Evolutionary conservation across 2,329 filamentous ascomycete species (phyloP).

Genomic region (Sclerotiophoma versabilis): DNA sequence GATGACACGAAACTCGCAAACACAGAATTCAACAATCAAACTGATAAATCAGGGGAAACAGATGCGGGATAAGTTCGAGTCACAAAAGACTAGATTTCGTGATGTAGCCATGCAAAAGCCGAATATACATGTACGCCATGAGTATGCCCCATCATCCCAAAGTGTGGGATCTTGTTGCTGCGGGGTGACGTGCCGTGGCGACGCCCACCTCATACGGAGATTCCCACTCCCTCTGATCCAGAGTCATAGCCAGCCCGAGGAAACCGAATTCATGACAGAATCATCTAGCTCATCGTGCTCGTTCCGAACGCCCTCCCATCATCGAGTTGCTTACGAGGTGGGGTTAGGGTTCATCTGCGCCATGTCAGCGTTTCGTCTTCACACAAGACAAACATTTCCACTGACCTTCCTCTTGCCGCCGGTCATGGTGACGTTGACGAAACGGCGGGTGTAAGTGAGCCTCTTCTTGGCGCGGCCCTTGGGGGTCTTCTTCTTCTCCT

Average conservation of each 20-base stretch:
- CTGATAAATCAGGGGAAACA: neutral
- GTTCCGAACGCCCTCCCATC: conserved; percentile 34
- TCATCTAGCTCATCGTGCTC: conserved; percentile 44
- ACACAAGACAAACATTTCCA: conserved; percentile 18
- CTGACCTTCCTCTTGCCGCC: conserved; percentile 98
- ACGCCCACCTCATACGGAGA: conserved; percentile 36
- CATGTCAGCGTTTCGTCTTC: conserved; percentile 18
- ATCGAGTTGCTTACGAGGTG: conserved; percentile 62
- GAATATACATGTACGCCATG: conserved; percentile 50
- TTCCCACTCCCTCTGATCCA: conserved; percentile 49
- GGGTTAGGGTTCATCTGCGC: conserved; percentile 86
- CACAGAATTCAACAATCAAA: neutral
- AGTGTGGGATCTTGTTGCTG: conserved; percentile 41
- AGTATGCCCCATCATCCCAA: conserved; percentile 51
- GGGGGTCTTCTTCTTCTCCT: conserved; percentile 96
- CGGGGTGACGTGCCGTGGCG: conserved; percentile 39
- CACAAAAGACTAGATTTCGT: conserved; percentile 40
- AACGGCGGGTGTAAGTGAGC: conserved; percentile 93
- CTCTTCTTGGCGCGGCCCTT: conserved; percentile 99
- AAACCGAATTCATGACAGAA: conserved; percentile 47
- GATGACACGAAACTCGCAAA: neutral
- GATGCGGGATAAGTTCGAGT: conserved; percentile 20
- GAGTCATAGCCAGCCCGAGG: conserved; percentile 49
- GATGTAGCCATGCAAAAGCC: conserved; percentile 45
- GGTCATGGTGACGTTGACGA: conserved; percentile 97